These are phyloP conservation scores for Moelleriella libera DNA, from an alignment of 2,329 filamentous ascomycete genomes.

Conservation along the genomic window DNA sequence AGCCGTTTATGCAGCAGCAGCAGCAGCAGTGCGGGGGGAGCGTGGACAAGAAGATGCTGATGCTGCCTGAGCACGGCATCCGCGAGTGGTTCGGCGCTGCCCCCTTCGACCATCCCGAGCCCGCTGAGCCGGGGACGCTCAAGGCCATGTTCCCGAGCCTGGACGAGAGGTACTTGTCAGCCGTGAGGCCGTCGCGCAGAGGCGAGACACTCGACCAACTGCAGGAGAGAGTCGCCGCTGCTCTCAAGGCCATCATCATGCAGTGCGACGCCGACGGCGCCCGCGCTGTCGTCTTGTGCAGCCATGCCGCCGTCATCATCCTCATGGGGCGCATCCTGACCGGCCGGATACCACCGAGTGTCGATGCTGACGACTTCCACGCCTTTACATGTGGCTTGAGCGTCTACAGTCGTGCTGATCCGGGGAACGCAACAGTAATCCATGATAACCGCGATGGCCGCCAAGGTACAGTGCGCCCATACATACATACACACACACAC, in stretches of 20 bases:
- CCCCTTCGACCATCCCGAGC: constrained; percentile 70
- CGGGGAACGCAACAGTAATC: constrained; percentile 4
- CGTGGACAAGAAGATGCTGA: constrained; percentile 7
- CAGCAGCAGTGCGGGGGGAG: no score
- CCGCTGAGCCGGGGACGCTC: constrained; percentile 50
- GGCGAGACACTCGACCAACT: constrained; percentile 72
- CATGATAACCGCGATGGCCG: constrained; percentile 1
- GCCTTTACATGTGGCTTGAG: constrained; percentile 76
- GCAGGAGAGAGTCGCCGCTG: constrained; percentile 63
- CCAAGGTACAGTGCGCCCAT: not conserved
- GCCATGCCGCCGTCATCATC: constrained; percentile 84
- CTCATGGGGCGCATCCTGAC: constrained; percentile 73
- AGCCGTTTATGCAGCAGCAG: constrained; percentile 44
- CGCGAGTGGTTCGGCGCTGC: constrained; percentile 90
- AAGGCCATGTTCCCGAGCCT: constrained; percentile 53
- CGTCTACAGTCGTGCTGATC: constrained; percentile 32
- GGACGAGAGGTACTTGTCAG: constrained; percentile 41
- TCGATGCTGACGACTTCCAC: constrained; percentile 64
- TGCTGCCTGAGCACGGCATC: constrained; percentile 42
- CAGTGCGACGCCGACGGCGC: constrained; percentile 58
- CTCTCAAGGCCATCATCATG: constrained; percentile 55
- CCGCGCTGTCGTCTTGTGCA: constrained; percentile 64
- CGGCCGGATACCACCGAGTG: constrained; percentile 57
- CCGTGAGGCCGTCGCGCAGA: constrained; percentile 50
- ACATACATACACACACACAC: not conserved